These are phyloP conservation scores for Cutaneotrichosporon sp. DNA, from an alignment of 1,284 basidiomycete species.

Conservation along the genomic window DNA sequence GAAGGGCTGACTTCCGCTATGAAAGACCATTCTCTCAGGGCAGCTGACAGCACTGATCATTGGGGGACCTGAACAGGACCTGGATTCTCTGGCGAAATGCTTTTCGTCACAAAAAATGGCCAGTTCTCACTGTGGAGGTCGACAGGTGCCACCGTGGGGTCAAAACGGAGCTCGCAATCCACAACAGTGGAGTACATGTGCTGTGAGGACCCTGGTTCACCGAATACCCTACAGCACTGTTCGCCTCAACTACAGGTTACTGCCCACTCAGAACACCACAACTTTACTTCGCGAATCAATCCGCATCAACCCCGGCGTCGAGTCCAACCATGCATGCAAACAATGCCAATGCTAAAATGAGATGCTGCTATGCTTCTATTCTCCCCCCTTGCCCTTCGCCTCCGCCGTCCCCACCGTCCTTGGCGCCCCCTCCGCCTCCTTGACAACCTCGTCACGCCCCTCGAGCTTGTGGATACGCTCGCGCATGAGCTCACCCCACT, in stretches of 20 bases:
- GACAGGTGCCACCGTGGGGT: not conserved
- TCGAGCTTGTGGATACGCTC: slow-evolving; percentile 2
- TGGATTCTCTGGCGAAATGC: too few species aligned
- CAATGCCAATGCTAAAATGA: slow-evolving; percentile 13
- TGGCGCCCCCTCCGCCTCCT: not conserved
- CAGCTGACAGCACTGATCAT: too few species aligned
- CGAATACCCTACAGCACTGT: too few species aligned
- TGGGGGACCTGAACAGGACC: too few species aligned
- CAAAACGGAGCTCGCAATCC: not conserved
- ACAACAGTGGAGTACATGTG: too few species aligned
- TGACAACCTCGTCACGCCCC: not conserved
- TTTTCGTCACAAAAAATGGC: too few species aligned
- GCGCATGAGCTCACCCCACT: slow-evolving; percentile 9
- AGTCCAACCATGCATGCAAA: slow-evolving; percentile 10
- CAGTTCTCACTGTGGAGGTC: not conserved
- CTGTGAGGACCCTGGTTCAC: too few species aligned
- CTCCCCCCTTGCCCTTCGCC: not conserved
- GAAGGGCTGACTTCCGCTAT: too few species aligned
- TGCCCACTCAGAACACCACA: too few species aligned
- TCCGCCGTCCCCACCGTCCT: not conserved
- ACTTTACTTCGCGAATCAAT: too few species aligned
- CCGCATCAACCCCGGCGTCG: not conserved
- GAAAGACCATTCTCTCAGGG: too few species aligned
- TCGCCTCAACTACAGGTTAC: too few species aligned
- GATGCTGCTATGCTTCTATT: not conserved